Conservation (phyloP, 2,329 filamentous ascomycete genomes). For the Zopfia rhizophila region DNA sequence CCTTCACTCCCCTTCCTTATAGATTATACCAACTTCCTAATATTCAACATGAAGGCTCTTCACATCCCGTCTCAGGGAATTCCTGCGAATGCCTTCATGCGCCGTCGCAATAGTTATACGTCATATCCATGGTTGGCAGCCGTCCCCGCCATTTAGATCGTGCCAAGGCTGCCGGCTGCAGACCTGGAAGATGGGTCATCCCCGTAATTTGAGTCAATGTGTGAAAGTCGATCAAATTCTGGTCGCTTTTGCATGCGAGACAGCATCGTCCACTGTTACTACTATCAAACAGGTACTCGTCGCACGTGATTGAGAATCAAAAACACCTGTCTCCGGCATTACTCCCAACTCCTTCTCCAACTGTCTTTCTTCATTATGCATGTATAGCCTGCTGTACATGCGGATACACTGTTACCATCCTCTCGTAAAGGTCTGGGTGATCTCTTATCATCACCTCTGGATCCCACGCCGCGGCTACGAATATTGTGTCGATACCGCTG, state of each 20-base stretch:
- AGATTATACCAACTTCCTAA: no score
- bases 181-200: no score
- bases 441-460: constrained; percentile 79
- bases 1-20: no score
- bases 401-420: constrained; percentile 84
- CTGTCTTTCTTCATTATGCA: constrained; percentile 43
- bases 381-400: constrained; percentile 83
- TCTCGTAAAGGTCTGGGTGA: constrained; percentile 82
- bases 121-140: constrained; percentile 30
- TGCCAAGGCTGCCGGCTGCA: constrained; percentile 33
- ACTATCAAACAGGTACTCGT: no score
- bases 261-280: no score
- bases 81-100: constrained; percentile 15
- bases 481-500: constrained; percentile 91
- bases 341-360: background rate
- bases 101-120: constrained; percentile 26
- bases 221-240: no score
- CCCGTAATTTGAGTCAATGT: background rate
- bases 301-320: no score
- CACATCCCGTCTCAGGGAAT: no score
- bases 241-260: no score
- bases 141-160: constrained; percentile 33
- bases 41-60: no score
- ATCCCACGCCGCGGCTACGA: constrained; percentile 78
- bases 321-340: no score